These are phyloP conservation scores for Beta corolliflora DNA, from an alignment of 179 eudicot genomes.

Conservation along the genomic window DNA sequence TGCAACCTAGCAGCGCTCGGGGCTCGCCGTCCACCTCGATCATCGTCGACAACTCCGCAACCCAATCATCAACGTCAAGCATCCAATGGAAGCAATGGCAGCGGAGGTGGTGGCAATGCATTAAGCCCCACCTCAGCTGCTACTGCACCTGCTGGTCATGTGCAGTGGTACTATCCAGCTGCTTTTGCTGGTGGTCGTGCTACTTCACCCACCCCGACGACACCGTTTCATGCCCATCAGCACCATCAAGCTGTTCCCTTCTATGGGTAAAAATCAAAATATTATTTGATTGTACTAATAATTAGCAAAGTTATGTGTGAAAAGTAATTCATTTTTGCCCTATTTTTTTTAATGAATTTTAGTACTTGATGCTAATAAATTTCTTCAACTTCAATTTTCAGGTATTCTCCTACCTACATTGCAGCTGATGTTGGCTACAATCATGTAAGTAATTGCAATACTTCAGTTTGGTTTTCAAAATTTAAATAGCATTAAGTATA, in stretches of 20 bases:
- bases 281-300: not conserved
- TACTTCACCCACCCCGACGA: slow-evolving; percentile 25
- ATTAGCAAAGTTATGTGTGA: too few species aligned
- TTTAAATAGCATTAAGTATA: too few species aligned
- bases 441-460: slow-evolving; percentile 26
- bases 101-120: slow-evolving; percentile 29
- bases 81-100: slow-evolving; percentile 7
- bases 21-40: slow-evolving; percentile 73
- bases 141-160: slow-evolving; percentile 42
- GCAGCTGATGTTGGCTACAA: slow-evolving; percentile 60
- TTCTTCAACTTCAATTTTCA: slow-evolving; percentile 20
- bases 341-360: not conserved
- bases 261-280: slow-evolving; percentile 43
- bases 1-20: slow-evolving; percentile 94
- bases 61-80: slow-evolving; percentile 15
- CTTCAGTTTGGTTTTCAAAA: too few species aligned
- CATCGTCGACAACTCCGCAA: slow-evolving; percentile 36
- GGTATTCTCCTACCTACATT: slow-evolving; percentile 72
- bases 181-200: slow-evolving; percentile 38
- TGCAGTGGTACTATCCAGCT: slow-evolving; percentile 78
- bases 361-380: not conserved
- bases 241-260: slow-evolving; percentile 67
- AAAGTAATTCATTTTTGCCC: not conserved
- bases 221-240: slow-evolving; percentile 46
- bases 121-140: slow-evolving; percentile 43